Base-by-base conservation (phyloP, 2,329 filamentous ascomycete genomes). In the Hansfordia pulvinata region DNA sequence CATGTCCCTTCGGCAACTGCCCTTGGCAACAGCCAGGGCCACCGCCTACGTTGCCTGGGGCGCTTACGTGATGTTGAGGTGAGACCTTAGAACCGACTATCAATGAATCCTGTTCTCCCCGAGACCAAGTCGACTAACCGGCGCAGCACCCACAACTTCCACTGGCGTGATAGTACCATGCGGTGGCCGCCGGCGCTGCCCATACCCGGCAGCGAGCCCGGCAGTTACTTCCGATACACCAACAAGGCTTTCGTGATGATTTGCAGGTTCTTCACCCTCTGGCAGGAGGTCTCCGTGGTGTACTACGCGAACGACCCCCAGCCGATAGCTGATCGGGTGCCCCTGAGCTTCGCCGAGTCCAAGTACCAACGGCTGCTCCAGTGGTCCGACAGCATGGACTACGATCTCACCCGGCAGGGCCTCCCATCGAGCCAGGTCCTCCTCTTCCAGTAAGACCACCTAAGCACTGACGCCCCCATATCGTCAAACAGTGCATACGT, bases 331-430 rank as follows among this genome's bases (percentile, higher is more conserved):
- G 24, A 25, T 8, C 16, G 19, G 8, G n/a, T 30, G 13, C 23
- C 38, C 3, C 20, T 35, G 15, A 20, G 16, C 8, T 30, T 37
- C 10, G 33, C 35, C 9, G 30, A 36, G 20, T 4, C 28, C 5
- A 32, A 34, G 12, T 41, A 40, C 25, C 18, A 22, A n/a, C 34
- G 27, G 24, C 17, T 42, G 22, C 34, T 42, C 4, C 27, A 11
- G 4, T 41, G 38, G 38, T 26, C 33, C n/a, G 37, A 36, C 23
- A 17, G 17, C 3, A 22, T 37, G 10, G 13, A 23, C n/a, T 20
- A 31, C 8, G 4, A n/a, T 6, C 30, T 36, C 22, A 30, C 24
- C 2, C 27, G 23, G 11, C 26, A 26, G 6, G 27, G 22, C 9
- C 13, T 28, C 9, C 30, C 30, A 22, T 19, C 31, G 2, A 27